Conservation (phyloP, 1,284 basidiomycete genomes). For the Ganoderma multipileum region DNA sequence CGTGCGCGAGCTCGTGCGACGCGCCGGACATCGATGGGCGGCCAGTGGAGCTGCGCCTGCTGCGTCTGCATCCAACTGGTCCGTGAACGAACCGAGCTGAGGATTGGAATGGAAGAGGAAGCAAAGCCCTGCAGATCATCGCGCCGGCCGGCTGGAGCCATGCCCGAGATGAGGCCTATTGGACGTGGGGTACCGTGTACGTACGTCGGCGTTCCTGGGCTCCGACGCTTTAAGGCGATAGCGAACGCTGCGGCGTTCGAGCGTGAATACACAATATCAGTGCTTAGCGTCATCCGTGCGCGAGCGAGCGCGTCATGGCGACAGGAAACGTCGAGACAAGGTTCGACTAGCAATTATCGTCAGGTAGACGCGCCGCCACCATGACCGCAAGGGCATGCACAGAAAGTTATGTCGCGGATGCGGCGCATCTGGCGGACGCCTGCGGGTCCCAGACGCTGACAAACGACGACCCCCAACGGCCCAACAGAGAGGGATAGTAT, state of each 20-base stretch:
- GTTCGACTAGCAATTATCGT: background rate
- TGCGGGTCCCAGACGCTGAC: background rate
- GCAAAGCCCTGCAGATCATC: background rate
- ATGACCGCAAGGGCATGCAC: background rate
- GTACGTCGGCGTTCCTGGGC: background rate
- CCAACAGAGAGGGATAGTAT: background rate
- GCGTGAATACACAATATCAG: background rate
- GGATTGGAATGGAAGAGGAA: background rate
- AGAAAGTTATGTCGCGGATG: background rate
- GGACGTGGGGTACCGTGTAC: background rate
- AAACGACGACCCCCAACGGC: background rate
- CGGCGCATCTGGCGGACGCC: background rate
- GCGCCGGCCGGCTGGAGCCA: background rate
- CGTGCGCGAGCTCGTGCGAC: background rate
- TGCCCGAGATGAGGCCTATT: background rate
- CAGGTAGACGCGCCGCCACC: background rate
- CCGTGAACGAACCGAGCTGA: background rate
- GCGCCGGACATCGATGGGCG: background rate
- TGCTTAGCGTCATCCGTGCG: background rate
- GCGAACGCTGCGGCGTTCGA: background rate
- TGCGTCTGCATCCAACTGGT: background rate
- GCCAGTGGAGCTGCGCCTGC: background rate
- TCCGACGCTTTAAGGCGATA: background rate
- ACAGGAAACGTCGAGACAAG: constrained; percentile 4
- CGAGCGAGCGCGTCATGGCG: background rate